Base-by-base conservation (phyloP, 345 rosid species). In the Anastatica hierochuntica region DNA sequence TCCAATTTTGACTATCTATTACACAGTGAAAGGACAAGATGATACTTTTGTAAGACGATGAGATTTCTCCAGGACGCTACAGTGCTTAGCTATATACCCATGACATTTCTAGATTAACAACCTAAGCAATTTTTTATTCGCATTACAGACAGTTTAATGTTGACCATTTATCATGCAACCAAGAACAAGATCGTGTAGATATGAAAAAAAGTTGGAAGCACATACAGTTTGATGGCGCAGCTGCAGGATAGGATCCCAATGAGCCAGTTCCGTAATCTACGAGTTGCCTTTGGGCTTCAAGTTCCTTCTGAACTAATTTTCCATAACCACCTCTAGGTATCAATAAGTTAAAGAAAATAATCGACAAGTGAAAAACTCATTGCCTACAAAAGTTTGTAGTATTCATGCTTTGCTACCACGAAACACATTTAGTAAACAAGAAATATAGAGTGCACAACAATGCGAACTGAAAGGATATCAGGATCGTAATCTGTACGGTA, bases 321-420 rank as follows among this genome's bases (percentile, higher is more conserved):
- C 98, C 98, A 76, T 92, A 92, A 47, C 98, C 98, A 69, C 96
- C 98, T 81, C 98, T 88, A 65, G 94, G 96, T 92, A 63, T 43
- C 45, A 13, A 41, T 2, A 16, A 47, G 57, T 67, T 60, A 67
- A 67, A 26, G 72, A 44, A n/a, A 4, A 52, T 29, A 29, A 29
- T 29, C 2, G 33, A 6, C 33, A 29, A n/a, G n/a, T n/a, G n/a
- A n/a, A n/a, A n/a, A n/a, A n/a, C n/a, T n/a, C n/a, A n/a, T n/a
- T n/a, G n/a, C n/a, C n/a, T n/a, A n/a, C n/a, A n/a, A n/a, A n/a
- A n/a, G n/a, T n/a, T n/a, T n/a, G n/a, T n/a, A n/a, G n/a, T n/a
- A n/a, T n/a, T n/a, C n/a, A n/a, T n/a, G n/a, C n/a, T n/a, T n/a
- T n/a, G n/a, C n/a, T n/a, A n/a, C n/a, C n/a, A n/a, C n/a, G n/a